Evolutionary conservation across 23 red algal species (phyloP), one percentile per base, ranked within the genome.

Genomic region (Gracilariopsis chorda): DNA sequence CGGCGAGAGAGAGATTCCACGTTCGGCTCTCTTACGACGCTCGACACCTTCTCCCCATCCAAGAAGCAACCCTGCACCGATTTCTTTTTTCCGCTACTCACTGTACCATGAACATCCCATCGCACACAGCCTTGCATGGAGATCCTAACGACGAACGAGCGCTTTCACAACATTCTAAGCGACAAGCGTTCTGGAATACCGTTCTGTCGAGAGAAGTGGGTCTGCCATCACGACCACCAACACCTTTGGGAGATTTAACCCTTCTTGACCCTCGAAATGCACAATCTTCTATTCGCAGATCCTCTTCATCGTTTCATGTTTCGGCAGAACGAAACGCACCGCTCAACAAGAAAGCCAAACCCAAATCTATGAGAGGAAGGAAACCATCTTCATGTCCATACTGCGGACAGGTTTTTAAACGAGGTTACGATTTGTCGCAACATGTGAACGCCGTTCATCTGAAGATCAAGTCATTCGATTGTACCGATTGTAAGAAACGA

Each of bases 401-500:
- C 8, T 91, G 88, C 48, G 20, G n/a, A n/a, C 62, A 80, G 43
- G 25, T 7, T 65, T 91, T 91, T 44, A 91, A 91, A 53, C 74
- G 88, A 65, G 37, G 43, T 6, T 91, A 91, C 36, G 88, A 91
- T 30, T 59, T 91, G 43, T 2, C 37, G 12, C 88, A 91, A 40
- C 88, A 91, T 82, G 36, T 74, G 27, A 72, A 65, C 17, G 88
- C 88, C 3, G 88, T 91, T 29, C 88, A 91, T 55, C 45, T 35
- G 57, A 91, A 91, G 74, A n/a, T 70, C 24, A 80, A 73, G 34
- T 27, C 27, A 20, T 91, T 80, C 47, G n/a, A 11, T 7, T 91
- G 88, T 46, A 33, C 29, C 3, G 9, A 63, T n/a, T 91, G 88
- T 51, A n/a, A 19, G 5, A 61, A 82, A 30, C 67, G 49, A 7